A percentile compares a stretch with the other conserved stretches of the same genome.
These are phyloP conservation scores for Penicillium flavigenum DNA, from an alignment of 495 filamentous ascomycete genomes.

Conservation along the genomic window DNA sequence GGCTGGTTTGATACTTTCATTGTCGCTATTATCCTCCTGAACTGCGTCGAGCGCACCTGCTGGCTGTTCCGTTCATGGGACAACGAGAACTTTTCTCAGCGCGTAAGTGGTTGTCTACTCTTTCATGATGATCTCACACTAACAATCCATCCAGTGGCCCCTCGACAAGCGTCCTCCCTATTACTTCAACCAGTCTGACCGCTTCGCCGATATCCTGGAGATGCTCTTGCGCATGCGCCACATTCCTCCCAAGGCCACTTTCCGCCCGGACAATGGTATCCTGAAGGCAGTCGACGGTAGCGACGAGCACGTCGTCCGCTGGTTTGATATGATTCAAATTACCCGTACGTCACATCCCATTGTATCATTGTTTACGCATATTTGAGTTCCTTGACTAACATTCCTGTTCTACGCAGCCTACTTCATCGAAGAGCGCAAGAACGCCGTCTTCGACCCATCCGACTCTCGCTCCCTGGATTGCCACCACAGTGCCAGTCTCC, in stretches of 20 bases:
- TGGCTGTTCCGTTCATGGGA: constrained; percentile 79
- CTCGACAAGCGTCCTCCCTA: constrained; percentile 63
- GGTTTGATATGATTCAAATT: constrained; percentile 61
- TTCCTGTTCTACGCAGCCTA: constrained; percentile 25
- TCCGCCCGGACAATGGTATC: constrained; percentile 52
- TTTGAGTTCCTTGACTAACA: background rate
- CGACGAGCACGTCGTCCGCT: constrained; percentile 52
- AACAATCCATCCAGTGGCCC: constrained; percentile 55
- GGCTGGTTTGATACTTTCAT: constrained; percentile 75
- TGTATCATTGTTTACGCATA: background rate
- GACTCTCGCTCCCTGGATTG: constrained; percentile 69
- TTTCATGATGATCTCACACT: background rate
- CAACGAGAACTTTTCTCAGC: constrained; percentile 50
- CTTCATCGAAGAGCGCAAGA: constrained; percentile 47
- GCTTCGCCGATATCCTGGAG: constrained; percentile 67
- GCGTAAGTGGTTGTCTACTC: constrained; percentile 26
- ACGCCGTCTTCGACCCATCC: constrained; percentile 56
- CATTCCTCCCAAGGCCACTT: constrained; percentile 60
- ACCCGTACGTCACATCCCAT: constrained; percentile 50
- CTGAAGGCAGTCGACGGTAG: constrained; percentile 53
- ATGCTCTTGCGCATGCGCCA: constrained; percentile 76
- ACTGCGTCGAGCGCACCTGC: constrained; percentile 79
- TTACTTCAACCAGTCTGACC: constrained; percentile 69
- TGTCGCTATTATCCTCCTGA: constrained; percentile 69
- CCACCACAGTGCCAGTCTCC: constrained; percentile 60